Conservation (phyloP, 2,329 filamentous ascomycete species). For the Nothophaeocryptopus gaeumannii region DNA sequence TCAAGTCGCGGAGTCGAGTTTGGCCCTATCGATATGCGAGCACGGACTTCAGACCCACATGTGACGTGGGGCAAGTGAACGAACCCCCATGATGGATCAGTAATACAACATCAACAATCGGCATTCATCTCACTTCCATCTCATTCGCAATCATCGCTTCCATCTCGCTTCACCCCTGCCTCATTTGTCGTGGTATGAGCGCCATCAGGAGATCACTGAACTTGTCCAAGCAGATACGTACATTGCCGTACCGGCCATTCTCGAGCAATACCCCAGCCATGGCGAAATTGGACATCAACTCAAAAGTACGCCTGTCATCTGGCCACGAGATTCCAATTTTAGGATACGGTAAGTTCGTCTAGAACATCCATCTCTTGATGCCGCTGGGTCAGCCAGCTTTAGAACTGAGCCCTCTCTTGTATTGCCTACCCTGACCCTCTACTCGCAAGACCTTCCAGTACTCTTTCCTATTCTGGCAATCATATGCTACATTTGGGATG, state of each 20-base stretch:
- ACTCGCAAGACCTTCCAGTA: not conserved
- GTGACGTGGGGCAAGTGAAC: too few relatives aligned
- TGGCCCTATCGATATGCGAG: too few relatives aligned
- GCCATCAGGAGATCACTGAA: conserved; percentile 2
- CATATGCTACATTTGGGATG: not conserved
- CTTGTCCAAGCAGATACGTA: not conserved
- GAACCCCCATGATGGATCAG: too few relatives aligned
- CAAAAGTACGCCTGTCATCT: conserved; percentile 54
- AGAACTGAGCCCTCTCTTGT: not conserved
- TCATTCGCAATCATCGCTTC: too few relatives aligned
- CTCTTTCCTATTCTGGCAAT: not conserved
- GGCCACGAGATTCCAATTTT: conserved; percentile 61
- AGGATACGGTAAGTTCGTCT: conserved; percentile 52
- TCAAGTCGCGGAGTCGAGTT: too few relatives aligned
- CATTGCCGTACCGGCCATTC: conserved; percentile 15
- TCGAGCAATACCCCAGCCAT: conserved; percentile 33
- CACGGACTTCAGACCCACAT: too few relatives aligned
- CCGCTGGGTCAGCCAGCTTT: too few relatives aligned
- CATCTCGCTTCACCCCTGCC: not conserved
- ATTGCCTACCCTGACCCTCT: not conserved
- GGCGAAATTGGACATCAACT: conserved; percentile 45
- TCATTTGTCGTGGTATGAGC: conserved; percentile 7
- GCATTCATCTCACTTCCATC: too few relatives aligned
- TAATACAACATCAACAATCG: too few relatives aligned
- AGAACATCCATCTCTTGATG: not conserved